phyloP scores from a whole-genome alignment of 2,329 filamentous ascomycete species.

The Triangularia setosa region DNA sequence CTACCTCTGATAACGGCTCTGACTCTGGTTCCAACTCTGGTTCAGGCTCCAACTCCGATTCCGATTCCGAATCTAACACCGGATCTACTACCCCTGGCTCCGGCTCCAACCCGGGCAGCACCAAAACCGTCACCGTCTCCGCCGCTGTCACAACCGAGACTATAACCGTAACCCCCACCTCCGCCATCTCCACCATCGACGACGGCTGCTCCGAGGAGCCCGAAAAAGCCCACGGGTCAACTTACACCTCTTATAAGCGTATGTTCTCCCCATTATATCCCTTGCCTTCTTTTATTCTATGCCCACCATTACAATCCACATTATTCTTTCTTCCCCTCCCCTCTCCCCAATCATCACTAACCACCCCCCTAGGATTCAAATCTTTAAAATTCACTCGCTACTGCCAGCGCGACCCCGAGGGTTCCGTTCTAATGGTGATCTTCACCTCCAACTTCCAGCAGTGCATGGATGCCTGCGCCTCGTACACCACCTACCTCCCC shows the following conservation, averaged over 20 bases:
- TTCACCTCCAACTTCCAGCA: constrained; percentile 41
- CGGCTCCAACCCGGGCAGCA: not conserved
- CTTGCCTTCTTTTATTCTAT: not conserved
- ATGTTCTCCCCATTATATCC: constrained; percentile 21
- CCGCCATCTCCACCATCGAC: constrained; percentile 33
- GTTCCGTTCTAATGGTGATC: constrained; percentile 36
- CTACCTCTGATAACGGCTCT: no score
- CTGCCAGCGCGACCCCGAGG: constrained; percentile 42
- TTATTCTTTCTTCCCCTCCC: no score
- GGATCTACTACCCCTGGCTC: no score
- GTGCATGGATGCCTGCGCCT: constrained; percentile 47
- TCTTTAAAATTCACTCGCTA: constrained; percentile 38
- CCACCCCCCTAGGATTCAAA: constrained; percentile 33
- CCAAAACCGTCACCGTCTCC: not conserved
- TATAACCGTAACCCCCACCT: constrained; percentile 13
- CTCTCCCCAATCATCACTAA: constrained; percentile 9
- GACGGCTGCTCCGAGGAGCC: constrained; percentile 38
- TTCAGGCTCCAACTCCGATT: no score
- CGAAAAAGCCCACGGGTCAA: constrained; percentile 34
- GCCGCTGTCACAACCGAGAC: constrained; percentile 26
- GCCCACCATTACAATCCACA: not conserved
- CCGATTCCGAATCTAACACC: no score
- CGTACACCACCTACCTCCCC: constrained; percentile 34
- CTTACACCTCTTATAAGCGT: constrained; percentile 38
- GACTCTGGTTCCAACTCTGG: no score